A percentile compares a stretch with the other conserved stretches of the same genome.
Evolutionary conservation across 2,329 filamentous ascomycete genomes (phyloP).

Genomic region (Atkinsonella texensis): DNA sequence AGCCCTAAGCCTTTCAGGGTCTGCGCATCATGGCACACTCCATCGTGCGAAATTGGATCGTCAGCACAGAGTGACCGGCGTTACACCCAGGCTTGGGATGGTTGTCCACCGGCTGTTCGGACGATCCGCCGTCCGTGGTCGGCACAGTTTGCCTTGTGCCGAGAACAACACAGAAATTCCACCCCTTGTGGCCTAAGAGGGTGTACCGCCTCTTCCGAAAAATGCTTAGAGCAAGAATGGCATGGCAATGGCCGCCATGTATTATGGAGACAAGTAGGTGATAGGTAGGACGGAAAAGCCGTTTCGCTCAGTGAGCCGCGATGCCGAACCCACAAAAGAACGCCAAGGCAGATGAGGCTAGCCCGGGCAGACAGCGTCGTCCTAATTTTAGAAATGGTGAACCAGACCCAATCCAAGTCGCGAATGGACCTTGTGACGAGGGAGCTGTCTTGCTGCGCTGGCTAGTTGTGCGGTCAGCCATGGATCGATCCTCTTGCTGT

Average conservation of each 20-base stretch:
- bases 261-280: neutral
- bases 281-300: conserved; percentile 2
- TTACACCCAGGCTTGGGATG: neutral
- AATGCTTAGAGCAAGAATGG: conserved; percentile 1
- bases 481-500: neutral
- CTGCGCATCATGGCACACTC: neutral
- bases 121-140: neutral
- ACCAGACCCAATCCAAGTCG: neutral
- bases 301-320: conserved; percentile 2
- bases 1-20: neutral
- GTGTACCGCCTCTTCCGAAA: neutral
- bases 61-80: neutral
- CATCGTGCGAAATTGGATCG: neutral
- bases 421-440: conserved; percentile 2
- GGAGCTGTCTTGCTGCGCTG: neutral
- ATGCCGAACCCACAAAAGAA: conserved; percentile 4
- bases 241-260: neutral
- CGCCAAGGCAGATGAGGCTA: neutral
- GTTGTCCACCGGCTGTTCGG: neutral
- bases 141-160: neutral
- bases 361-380: neutral
- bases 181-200: neutral
- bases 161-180: neutral
- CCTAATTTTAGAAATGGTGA: conserved; percentile 5
- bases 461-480: neutral